Percentiles rank a stretch among this genome's conserved stretches.
phyloP scores from a whole-genome alignment of 2,329 filamentous ascomycete genomes.

The Xylaria sp. region DNA sequence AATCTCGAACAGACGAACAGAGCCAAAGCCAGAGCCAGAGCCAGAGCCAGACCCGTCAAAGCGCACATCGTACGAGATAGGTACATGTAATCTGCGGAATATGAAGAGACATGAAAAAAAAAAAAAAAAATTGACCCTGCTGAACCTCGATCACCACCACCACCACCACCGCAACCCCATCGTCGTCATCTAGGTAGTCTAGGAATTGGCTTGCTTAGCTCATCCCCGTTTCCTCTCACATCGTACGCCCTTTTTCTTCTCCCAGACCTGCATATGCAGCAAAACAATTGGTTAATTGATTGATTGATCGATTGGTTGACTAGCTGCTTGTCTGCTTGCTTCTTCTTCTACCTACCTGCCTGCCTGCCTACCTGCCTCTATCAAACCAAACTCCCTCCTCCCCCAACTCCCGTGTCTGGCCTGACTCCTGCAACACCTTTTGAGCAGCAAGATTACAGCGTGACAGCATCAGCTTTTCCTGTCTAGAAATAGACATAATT shows the following conservation, averaged over 20 bases:
- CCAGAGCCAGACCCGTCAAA: too few species aligned
- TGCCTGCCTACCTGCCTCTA: not conserved
- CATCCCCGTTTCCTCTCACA: not conserved
- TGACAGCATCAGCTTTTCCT: not conserved
- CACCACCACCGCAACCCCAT: not conserved
- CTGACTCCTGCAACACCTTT: not conserved
- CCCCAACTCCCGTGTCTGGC: not conserved
- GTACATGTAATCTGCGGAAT: too few species aligned
- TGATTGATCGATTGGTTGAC: not conserved
- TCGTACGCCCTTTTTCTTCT: too few species aligned
- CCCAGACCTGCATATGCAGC: not conserved
- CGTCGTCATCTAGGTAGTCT: not conserved
- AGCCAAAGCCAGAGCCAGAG: too few species aligned
- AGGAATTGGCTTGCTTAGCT: not conserved
- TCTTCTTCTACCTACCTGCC: not conserved
- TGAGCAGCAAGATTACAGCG: not conserved
- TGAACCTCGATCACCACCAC: too few species aligned
- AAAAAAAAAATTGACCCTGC: not conserved
- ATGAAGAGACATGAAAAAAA: too few species aligned
- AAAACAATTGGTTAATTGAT: not conserved
- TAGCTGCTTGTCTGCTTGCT: not conserved
- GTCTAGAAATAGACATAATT: not conserved
- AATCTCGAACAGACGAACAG: too few species aligned
- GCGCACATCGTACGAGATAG: too few species aligned
- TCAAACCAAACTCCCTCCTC: too few species aligned